Evolutionary conservation across 78 protist species (phyloP).

Genomic region (slime mould (Dictyostelium discoideum)): dicty_2.7 NC_007089.4:6045001-6045500

Average conservation of each 20-base stretch:
- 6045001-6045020: too few relatives aligned
- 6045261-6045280: not conserved
- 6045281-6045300: slow-evolving; percentile 49
- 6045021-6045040: too few relatives aligned
- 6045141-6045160: not conserved
- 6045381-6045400: slow-evolving; percentile 82
- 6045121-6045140: not conserved
- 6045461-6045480: not conserved
- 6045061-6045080: too few relatives aligned
- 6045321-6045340: slow-evolving; percentile 75
- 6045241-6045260: not conserved
- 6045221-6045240: slow-evolving; percentile 13
- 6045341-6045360: slow-evolving; percentile 77
- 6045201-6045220: slow-evolving; percentile 5
- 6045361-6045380: slow-evolving; percentile 90
- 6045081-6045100: too few relatives aligned
- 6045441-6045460: not conserved
- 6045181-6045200: not conserved
- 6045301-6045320: slow-evolving; percentile 65
- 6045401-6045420: slow-evolving; percentile 88
- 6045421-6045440: slow-evolving; percentile 90
- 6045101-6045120: too few relatives aligned
- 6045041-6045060: too few relatives aligned
- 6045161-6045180: not conserved
- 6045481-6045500: not conserved